Evolutionary conservation across 352 stramenopile genomes (phyloP), one percentile per base, ranked within the genome.

Genomic region (Globisporangium lucens): DNA sequence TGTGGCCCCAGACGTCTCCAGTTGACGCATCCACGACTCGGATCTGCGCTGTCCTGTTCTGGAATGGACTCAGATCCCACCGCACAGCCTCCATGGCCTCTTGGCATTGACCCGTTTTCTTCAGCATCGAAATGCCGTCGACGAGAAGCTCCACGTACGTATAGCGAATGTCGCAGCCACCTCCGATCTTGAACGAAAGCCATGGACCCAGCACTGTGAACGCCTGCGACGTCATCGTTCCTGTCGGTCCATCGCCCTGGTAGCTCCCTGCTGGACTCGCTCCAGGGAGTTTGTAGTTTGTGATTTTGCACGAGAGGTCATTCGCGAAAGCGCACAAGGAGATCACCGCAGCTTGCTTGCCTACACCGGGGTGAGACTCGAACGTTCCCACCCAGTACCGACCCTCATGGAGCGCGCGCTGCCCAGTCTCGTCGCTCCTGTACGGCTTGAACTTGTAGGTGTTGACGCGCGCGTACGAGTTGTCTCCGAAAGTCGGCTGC

Each of bases 401-500:
- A 1, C 94, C 95, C 75, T 94, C 76, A 30, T 95, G 77, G 5
- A 83, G 63, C 0, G 73, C 82, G 22, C 71, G 83, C 74, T 83
- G 71, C 24, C 76, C 83, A 52, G 72, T 63, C 0, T 71, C 67
- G 17, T 88, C 81, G 24, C 66, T 74, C n/a, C 46, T 61, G 29
- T 68, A 66, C 20, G 72, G 62, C 2, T 65, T 66, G 43, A 80
- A 80, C 8, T 72, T 71, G 64, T 98, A 98, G 3, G 68, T 74
- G 41, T 92, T 80, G 33, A 94, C 78, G 49, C 93, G 90, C 27
- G 82, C 77, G 63, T 95, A 93, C 30, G 82, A 82, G 76, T 99
- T 99, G 72, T 99, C 97, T 1, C 97, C 97, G 71, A 89, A 98
- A 7, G 97, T 99, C 0, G 97, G 96, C 68, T 99, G 97, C 27